Conservation (phyloP, 2,329 filamentous ascomycete species). For the Alternaria burnsii region DNA sequence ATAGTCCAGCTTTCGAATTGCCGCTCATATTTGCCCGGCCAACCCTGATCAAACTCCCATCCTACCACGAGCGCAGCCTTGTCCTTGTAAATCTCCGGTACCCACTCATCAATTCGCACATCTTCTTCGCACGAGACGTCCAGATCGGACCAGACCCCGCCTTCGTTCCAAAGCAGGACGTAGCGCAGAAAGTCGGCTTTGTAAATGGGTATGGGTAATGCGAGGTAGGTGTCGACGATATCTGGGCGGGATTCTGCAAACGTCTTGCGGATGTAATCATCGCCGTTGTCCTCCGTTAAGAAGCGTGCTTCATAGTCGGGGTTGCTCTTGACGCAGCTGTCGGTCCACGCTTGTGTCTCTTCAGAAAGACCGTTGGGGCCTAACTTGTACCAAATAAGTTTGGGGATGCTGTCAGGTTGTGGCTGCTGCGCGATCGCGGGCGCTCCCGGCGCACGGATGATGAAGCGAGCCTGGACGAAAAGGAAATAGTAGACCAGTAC, state of each 20-base stretch:
- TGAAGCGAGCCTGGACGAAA: background rate
- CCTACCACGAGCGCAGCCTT: conserved; percentile 50
- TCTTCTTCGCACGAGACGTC: conserved; percentile 49
- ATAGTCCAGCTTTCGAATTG: conserved; percentile 47
- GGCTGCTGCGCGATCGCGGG: background rate
- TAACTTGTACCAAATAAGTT: conserved; percentile 53
- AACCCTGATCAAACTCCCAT: conserved; percentile 50
- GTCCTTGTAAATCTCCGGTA: conserved; percentile 45
- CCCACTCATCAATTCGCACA: conserved; percentile 46
- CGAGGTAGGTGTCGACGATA: conserved; percentile 49
- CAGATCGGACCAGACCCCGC: conserved; percentile 55
- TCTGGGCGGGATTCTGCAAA: conserved; percentile 48
- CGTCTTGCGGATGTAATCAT: conserved; percentile 43
- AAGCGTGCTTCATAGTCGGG: conserved; percentile 39
- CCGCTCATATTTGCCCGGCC: conserved; percentile 23
- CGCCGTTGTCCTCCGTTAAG: conserved; percentile 43
- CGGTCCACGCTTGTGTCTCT: conserved; percentile 42
- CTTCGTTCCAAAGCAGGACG: conserved; percentile 52
- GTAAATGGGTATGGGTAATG: conserved; percentile 50
- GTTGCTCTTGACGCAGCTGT: conserved; percentile 43
- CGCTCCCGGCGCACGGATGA: background rate
- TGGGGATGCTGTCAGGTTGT: conserved; percentile 29
- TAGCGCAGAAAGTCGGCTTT: conserved; percentile 56
- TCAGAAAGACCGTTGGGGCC: conserved; percentile 48
- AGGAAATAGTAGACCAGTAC: conserved; percentile 11